Conservation (phyloP, 2,329 filamentous ascomycete species). For the Tothia fuscella region DNA sequence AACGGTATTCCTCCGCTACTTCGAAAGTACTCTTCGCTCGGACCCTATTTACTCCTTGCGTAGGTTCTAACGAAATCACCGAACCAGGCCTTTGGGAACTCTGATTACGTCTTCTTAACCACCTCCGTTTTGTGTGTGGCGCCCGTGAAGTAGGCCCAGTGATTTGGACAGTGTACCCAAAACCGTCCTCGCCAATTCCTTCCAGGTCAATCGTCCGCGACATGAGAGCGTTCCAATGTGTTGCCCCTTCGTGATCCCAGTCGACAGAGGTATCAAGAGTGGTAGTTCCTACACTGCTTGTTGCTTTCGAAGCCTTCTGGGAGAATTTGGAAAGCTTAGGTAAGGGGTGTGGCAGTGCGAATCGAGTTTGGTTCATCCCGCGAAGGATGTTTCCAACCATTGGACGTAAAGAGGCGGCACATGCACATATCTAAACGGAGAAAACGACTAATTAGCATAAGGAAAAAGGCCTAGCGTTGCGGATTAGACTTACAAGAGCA, state of each 20-base stretch:
- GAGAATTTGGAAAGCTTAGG: no score
- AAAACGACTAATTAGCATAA: background rate
- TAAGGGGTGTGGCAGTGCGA: no score
- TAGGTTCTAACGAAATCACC: no score
- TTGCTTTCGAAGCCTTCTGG: no score
- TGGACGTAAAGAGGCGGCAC: constrained; percentile 9
- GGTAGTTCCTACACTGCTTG: no score
- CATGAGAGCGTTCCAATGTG: background rate
- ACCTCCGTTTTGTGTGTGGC: no score
- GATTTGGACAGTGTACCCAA: constrained; percentile 9
- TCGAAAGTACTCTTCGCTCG: no score
- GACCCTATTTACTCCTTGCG: no score
- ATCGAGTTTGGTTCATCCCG: no score
- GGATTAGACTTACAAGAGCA: constrained; percentile 26
- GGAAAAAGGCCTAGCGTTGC: background rate
- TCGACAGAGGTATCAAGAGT: background rate
- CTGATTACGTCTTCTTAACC: no score
- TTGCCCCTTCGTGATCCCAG: background rate
- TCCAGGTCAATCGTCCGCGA: constrained; percentile 8
- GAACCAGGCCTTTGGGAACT: no score
- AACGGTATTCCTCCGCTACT: no score
- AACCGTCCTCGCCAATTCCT: constrained; percentile 7
- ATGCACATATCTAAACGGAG: constrained; percentile 7
- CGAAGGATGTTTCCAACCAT: background rate
- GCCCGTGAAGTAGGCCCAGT: constrained; percentile 6